A percentile compares a stretch with the other conserved stretches of the same genome.
Evolutionary conservation across 352 stramenopile genomes (phyloP).

Genomic region (Pythium utonaiense): DNA sequence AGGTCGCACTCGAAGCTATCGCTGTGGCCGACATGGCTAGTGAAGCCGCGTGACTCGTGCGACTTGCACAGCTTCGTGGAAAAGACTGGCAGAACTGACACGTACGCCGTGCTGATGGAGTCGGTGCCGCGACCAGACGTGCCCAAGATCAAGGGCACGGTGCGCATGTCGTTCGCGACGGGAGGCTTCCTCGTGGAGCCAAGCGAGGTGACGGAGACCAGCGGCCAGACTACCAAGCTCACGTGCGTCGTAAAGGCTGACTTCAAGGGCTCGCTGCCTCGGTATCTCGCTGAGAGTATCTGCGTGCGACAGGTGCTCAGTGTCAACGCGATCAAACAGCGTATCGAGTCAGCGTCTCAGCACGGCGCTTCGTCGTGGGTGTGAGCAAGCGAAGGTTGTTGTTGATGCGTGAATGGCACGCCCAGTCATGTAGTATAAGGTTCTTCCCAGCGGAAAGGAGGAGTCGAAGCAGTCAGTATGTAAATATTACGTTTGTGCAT

Average conservation of each 20-base stretch:
- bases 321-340: constrained; percentile 45
- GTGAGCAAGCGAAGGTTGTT: neutral
- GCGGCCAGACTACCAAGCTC: constrained; percentile 15
- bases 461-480: too few species aligned
- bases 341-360: constrained; percentile 34
- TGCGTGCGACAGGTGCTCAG: constrained; percentile 72
- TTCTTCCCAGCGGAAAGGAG: too few species aligned
- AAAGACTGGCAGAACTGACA: constrained; percentile 56
- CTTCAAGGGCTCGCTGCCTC: constrained; percentile 46
- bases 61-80: constrained; percentile 78
- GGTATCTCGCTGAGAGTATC: constrained; percentile 71
- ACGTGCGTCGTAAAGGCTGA: constrained; percentile 28
- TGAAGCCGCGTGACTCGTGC: constrained; percentile 77
- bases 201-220: constrained; percentile 19
- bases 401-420: neutral
- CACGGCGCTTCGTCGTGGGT: constrained; percentile 30
- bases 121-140: constrained; percentile 64
- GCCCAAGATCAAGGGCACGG: constrained; percentile 58
- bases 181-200: constrained; percentile 70
- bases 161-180: constrained; percentile 72
- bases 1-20: constrained; percentile 65
- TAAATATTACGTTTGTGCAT: neutral
- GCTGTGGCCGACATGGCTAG: constrained; percentile 73
- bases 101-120: constrained; percentile 65
- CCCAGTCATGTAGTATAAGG: too few species aligned